Percentiles rank a stretch among this genome's conserved stretches.
These are phyloP conservation scores for Colletotrichum navitas DNA, from an alignment of 2,329 filamentous ascomycete genomes.

Conservation along the genomic window DNA sequence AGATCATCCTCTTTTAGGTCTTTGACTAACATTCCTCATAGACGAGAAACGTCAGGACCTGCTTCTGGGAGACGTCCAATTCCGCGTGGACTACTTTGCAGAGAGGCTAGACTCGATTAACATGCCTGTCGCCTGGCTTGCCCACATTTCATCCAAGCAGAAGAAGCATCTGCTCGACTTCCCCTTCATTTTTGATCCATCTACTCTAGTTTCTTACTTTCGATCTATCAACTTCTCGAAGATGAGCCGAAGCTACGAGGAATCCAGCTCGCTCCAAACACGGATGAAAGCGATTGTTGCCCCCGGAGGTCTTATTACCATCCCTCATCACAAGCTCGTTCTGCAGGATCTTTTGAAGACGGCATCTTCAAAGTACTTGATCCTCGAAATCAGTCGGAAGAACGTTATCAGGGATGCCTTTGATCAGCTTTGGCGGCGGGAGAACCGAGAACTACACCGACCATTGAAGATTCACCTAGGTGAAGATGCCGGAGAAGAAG, in stretches of 20 bases:
- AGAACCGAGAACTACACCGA: conserved; percentile 83
- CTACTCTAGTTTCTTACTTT: conserved; percentile 84
- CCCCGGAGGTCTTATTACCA: conserved; percentile 66
- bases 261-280: conserved; percentile 69
- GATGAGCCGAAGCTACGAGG: conserved; percentile 86
- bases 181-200: conserved; percentile 81
- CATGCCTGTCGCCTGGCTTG: conserved; percentile 79
- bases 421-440: conserved; percentile 89
- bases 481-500: conserved; percentile 85
- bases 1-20: neutral
- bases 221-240: conserved; percentile 87
- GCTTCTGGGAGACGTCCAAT: conserved; percentile 76
- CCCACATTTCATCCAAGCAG: conserved; percentile 70
- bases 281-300: conserved; percentile 69
- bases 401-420: conserved; percentile 80
- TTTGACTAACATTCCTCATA: conserved; percentile 47
- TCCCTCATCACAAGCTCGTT: conserved; percentile 69
- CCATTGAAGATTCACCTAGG: conserved; percentile 92
- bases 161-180: conserved; percentile 82
- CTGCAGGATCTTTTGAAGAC: conserved; percentile 74
- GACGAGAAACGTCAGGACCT: conserved; percentile 74
- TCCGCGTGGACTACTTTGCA: conserved; percentile 80
- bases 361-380: conserved; percentile 77
- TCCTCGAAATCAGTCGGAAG: conserved; percentile 76
- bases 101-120: conserved; percentile 81